Base-by-base conservation (phyloP, 768 basidiomycete genomes). In the Scleroderma bovista region DNA sequence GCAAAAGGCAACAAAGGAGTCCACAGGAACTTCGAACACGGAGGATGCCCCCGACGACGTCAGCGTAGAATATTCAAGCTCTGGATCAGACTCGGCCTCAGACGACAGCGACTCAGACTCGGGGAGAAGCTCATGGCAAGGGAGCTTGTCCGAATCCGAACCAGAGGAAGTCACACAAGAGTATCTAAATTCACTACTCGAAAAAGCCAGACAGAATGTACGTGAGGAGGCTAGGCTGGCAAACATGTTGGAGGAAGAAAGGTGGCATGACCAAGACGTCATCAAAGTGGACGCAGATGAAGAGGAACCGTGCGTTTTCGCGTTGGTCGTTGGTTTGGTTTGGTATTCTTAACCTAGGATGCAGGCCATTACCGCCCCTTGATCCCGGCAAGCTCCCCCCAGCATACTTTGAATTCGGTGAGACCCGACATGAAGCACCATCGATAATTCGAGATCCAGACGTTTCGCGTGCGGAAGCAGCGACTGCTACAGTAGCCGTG, bases 301-400 rank as follows among this genome's bases (percentile, higher is more conserved):
- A 17, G 57, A 60, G 29, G 62, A 73, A 13, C 41, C 16, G 47
- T 62, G 76, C 80, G 67, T 57, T 47, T 47, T 46, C 47, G 32
- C 54, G 37, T 40, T 19, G 19, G 8, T 44, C 51, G 26, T 49
- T 42, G 6, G n/a, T 44, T 20, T 22, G 23, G 45, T 46, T 24
- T 3, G 5, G 38, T 24, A 45, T 39, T 50, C 54, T 41, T 19
- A 45, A 24, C 47, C 23, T 44, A 40, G 29, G 37, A 23, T 23
- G n/a, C 56, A 85, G 83, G 55, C 73, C 74, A 20, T 61, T 90
- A 41, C 88, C 88, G 3, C 61, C 66, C 10, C 68, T 90, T n/a
- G 71, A 89, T 59, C 81, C 86, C 44, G 84, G 84, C 41, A 59
- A 62, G 13, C 75, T 88, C 11, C 86, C 87, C 7, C 62, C 68